These are phyloP conservation scores for Elongisporangium anandrum DNA, from an alignment of 352 stramenopile species.

Conservation along the genomic window DNA sequence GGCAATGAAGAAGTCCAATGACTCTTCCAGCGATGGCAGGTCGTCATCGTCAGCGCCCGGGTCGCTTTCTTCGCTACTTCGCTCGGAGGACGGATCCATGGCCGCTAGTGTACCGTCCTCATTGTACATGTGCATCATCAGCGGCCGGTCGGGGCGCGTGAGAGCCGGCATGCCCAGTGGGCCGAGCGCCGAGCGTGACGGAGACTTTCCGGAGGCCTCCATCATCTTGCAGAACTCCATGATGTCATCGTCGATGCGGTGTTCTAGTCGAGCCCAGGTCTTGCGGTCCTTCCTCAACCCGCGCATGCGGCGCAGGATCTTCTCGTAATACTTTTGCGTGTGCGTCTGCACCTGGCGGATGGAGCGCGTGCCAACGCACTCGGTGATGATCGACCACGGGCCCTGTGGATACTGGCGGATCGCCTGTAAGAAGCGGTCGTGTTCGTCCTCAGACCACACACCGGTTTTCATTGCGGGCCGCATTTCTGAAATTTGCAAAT, in stretches of 20 bases:
- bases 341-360: slow-evolving; percentile 65
- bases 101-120: neutral
- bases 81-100: neutral
- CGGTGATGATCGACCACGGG: slow-evolving; percentile 38
- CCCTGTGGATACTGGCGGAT: slow-evolving; percentile 41
- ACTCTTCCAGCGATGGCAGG: slow-evolving; percentile 44
- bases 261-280: slow-evolving; percentile 40
- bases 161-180: neutral
- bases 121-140: neutral
- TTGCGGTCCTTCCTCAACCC: slow-evolving; percentile 57
- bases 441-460: slow-evolving; percentile 50
- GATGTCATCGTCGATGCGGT: slow-evolving; percentile 54
- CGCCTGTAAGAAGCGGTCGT: slow-evolving; percentile 48
- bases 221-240: slow-evolving; percentile 46
- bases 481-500: neutral
- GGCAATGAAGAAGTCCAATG: slow-evolving; percentile 50
- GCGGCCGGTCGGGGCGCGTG: neutral
- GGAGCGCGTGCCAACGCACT: slow-evolving; percentile 35
- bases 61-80: neutral
- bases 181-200: neutral
- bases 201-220: slow-evolving; percentile 2
- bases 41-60: slow-evolving; percentile 4
- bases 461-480: slow-evolving; percentile 2
- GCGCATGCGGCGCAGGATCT: slow-evolving; percentile 56
- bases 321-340: slow-evolving; percentile 69